These are phyloP conservation scores for Pyricularia grisea DNA, from an alignment of 2,329 filamentous ascomycete species.

Conservation along the genomic window DNA sequence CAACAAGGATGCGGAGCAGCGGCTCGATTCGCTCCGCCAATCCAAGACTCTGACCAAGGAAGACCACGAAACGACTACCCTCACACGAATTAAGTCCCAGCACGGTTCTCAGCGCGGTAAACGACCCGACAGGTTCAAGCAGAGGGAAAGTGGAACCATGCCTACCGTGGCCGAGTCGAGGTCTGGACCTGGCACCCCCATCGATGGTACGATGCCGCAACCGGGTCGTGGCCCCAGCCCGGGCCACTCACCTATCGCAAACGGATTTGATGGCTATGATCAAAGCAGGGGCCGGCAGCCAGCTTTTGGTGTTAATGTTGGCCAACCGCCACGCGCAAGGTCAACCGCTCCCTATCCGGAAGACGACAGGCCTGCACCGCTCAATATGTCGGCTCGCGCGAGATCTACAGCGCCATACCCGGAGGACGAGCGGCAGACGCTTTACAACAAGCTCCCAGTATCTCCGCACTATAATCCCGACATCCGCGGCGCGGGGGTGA, in stretches of 20 bases:
- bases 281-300: conserved; percentile 27
- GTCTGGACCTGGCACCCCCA: conserved; percentile 17
- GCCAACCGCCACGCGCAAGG: conserved; percentile 28
- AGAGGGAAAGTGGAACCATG: conserved; percentile 28
- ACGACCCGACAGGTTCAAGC: conserved; percentile 49
- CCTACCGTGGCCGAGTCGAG: conserved; percentile 38
- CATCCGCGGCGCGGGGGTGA: conserved; percentile 36
- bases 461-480: conserved; percentile 35
- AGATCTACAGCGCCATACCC: conserved; percentile 61
- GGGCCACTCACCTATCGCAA: conserved; percentile 1
- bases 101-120: conserved; percentile 59
- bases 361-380: conserved; percentile 18
- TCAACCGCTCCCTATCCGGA: conserved; percentile 44
- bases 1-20: conserved; percentile 76
- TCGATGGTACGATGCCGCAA: conserved; percentile 9
- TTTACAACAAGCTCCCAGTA: conserved; percentile 15
- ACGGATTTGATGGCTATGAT: background rate
- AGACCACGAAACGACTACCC: conserved; percentile 87
- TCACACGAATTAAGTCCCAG: conserved; percentile 77
- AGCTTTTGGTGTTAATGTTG: conserved; percentile 42
- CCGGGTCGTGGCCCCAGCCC: conserved; percentile 11
- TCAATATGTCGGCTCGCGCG: conserved; percentile 23
- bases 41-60: conserved; percentile 78
- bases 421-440: conserved; percentile 38
- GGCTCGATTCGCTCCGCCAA: conserved; percentile 76